Percentiles rank a stretch among this genome's conserved stretches.
Evolutionary conservation across 257 asterid genomes (phyloP).

Genomic region (Ajuga chamaepitys): DNA sequence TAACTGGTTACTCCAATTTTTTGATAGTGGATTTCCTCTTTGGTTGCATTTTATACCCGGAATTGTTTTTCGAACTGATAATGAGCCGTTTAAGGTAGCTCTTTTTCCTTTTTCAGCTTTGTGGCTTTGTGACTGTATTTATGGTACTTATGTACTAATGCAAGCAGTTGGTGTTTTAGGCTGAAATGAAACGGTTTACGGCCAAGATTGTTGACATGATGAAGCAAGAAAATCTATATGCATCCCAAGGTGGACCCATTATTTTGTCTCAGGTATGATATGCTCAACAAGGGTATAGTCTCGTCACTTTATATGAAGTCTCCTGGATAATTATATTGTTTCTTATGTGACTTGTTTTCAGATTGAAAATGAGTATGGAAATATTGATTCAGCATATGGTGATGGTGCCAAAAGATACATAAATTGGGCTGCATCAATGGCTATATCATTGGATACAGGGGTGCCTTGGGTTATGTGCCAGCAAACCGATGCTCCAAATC

Average conservation of each 20-base stretch:
- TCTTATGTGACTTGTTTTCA: neutral
- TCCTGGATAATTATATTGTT: neutral
- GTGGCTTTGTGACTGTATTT: constrained; percentile 7
- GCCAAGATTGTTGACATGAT: constrained; percentile 77
- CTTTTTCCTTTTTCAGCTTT: neutral
- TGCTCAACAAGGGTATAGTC: constrained; percentile 39
- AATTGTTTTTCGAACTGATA: constrained; percentile 62
- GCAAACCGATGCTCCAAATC: constrained; percentile 83
- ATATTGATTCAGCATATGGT: constrained; percentile 53
- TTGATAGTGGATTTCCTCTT: constrained; percentile 81
- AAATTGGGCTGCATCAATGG: constrained; percentile 91
- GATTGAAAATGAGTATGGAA: constrained; percentile 96
- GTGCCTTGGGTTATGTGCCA: constrained; percentile 99
- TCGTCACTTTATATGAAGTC: neutral
- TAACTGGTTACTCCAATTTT: neutral
- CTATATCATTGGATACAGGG: constrained; percentile 64
- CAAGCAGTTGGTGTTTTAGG: constrained; percentile 30
- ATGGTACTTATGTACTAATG: neutral
- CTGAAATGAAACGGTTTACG: constrained; percentile 85
- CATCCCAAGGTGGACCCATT: constrained; percentile 94
- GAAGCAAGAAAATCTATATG: constrained; percentile 74
- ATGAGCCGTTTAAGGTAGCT: constrained; percentile 63
- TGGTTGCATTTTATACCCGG: constrained; percentile 92
- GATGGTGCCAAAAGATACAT: constrained; percentile 57
- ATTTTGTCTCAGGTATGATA: constrained; percentile 77